Evolutionary conservation across 106 monocot genomes (phyloP).

Genomic region (Dioscorea dumetorum): DNA sequence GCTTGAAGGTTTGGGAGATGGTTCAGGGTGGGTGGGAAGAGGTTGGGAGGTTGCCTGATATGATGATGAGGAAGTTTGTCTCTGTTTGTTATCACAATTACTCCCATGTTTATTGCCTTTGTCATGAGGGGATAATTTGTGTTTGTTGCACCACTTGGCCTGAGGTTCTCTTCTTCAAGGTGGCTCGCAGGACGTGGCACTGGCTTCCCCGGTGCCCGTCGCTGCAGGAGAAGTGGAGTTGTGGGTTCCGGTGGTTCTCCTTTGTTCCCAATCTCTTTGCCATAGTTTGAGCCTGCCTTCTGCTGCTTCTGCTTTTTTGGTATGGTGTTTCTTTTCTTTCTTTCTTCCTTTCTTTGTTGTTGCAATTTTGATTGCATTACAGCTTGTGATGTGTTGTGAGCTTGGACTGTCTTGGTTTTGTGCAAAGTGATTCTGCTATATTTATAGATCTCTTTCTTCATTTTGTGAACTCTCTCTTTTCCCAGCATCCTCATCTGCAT

Average conservation of each 20-base stretch:
- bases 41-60: constrained; percentile 41
- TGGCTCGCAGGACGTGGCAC: constrained; percentile 33
- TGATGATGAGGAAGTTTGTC: constrained; percentile 50
- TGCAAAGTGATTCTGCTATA: too few species aligned
- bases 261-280: constrained; percentile 42
- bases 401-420: too few species aligned
- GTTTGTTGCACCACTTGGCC: constrained; percentile 51
- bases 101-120: constrained; percentile 32
- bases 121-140: constrained; percentile 38
- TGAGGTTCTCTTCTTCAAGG: constrained; percentile 34
- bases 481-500: too few species aligned
- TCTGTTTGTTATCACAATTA: constrained; percentile 56
- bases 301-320: too few species aligned
- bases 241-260: constrained; percentile 52
- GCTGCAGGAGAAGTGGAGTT: constrained; percentile 49
- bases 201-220: constrained; percentile 41
- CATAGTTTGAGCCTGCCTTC: constrained; percentile 21
- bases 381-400: too few species aligned
- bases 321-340: too few species aligned
- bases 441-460: too few species aligned
- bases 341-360: too few species aligned
- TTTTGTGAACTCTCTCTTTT: too few species aligned
- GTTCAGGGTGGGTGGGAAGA: constrained; percentile 25
- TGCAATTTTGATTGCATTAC: too few species aligned
- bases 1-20: constrained; percentile 41